These are phyloP conservation scores for Paraphoma sp. DNA, from an alignment of 2,329 filamentous ascomycete genomes.

Conservation along the genomic window DNA sequence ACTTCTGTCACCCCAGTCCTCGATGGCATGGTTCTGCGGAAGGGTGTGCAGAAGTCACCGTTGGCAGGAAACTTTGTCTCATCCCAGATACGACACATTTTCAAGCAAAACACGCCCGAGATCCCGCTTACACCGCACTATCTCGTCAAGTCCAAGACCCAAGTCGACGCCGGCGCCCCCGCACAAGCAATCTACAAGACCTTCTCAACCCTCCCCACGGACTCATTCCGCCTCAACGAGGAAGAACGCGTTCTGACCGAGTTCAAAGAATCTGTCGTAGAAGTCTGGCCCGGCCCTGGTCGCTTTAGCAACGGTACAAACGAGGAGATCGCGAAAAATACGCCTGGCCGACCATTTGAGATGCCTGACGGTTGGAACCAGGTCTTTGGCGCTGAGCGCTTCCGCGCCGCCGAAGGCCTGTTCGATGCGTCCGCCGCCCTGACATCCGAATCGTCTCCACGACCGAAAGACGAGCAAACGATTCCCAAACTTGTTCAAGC, in stretches of 20 bases:
- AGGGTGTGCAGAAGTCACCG: slow-evolving; percentile 79
- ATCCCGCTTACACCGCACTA: slow-evolving; percentile 85
- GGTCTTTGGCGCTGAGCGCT: slow-evolving; percentile 89
- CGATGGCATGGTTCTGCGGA: slow-evolving; percentile 94
- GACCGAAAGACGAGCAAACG: slow-evolving; percentile 75
- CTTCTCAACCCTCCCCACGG: slow-evolving; percentile 66
- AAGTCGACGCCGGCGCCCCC: slow-evolving; percentile 84
- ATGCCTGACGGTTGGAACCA: slow-evolving; percentile 97
- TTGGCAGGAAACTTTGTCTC: slow-evolving; percentile 91
- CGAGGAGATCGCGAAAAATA: slow-evolving; percentile 74
- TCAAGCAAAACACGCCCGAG: slow-evolving; percentile 69
- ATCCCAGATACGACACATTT: slow-evolving; percentile 82
- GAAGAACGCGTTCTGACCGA: slow-evolving; percentile 93
- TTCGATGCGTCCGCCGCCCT: slow-evolving; percentile 86
- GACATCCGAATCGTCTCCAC: slow-evolving; percentile 55
- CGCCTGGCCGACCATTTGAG: slow-evolving; percentile 88
- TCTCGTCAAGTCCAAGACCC: slow-evolving; percentile 83
- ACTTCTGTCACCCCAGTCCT: slow-evolving; percentile 90
- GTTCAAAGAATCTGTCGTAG: slow-evolving; percentile 97
- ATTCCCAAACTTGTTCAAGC: slow-evolving; percentile 83
- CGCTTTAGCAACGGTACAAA: slow-evolving; percentile 67
- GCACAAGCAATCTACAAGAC: slow-evolving; percentile 77
- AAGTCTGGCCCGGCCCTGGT: slow-evolving; percentile 86
- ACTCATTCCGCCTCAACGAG: slow-evolving; percentile 81
- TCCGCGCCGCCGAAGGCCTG: slow-evolving; percentile 83